Evolutionary conservation across 1,139 yeast species (phyloP).

Genomic region (Candida sojae): DNA sequence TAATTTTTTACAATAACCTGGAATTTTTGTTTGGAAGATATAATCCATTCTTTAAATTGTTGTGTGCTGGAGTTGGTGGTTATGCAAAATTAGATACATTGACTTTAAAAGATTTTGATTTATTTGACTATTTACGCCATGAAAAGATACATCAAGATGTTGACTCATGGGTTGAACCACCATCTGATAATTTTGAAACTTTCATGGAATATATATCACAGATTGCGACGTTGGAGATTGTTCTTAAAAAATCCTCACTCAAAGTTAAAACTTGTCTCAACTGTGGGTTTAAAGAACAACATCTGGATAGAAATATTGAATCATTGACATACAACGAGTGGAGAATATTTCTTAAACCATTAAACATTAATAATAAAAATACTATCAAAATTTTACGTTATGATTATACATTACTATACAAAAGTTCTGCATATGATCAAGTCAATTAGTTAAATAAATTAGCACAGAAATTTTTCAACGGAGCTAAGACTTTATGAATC

Average conservation of each 20-base stretch:
- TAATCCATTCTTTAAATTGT: constrained; percentile 43
- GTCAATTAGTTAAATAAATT: constrained; percentile 11
- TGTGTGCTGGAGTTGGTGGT: constrained; percentile 42
- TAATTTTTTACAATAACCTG: constrained; percentile 40
- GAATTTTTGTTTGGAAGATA: constrained; percentile 37
- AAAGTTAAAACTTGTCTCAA: constrained; percentile 31
- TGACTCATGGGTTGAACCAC: constrained; percentile 23
- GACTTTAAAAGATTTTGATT: constrained; percentile 34
- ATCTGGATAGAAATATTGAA: constrained; percentile 16
- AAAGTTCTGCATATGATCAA: constrained; percentile 5
- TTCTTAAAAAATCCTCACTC: constrained; percentile 23
- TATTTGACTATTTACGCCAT: constrained; percentile 28
- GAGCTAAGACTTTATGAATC: constrained; percentile 14
- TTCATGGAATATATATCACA: constrained; percentile 29
- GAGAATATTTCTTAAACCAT: constrained; percentile 29
- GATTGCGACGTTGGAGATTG: constrained; percentile 27
- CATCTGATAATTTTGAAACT: constrained; percentile 28
- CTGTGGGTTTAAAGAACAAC: constrained; percentile 32
- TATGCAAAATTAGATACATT: constrained; percentile 30
- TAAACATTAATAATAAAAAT: constrained; percentile 14
- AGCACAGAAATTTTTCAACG: constrained; percentile 12
- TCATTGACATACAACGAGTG: constrained; percentile 27
- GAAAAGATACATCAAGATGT: constrained; percentile 16
- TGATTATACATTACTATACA: constrained; percentile 14
- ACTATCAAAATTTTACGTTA: constrained; percentile 21